Evolutionary conservation across 495 filamentous ascomycete genomes (phyloP), one percentile per base, ranked within the genome.

Genomic region (Aspergillus leporis): DNA sequence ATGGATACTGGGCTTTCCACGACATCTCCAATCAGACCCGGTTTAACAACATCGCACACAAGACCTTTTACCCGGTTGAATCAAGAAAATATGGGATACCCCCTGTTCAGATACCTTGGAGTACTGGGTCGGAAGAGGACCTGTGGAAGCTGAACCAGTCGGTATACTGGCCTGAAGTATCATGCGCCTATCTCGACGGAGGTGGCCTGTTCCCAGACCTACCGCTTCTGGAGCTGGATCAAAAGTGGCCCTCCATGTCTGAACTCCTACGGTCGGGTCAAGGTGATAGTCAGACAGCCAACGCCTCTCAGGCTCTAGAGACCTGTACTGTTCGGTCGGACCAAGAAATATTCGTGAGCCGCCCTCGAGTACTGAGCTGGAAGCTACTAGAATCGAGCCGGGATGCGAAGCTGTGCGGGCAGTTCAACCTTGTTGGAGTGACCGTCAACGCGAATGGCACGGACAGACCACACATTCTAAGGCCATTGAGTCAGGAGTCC

Each of bases 21-120:
- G n/a, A 21, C n/a, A 56, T 10, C 13, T 19, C 22, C 2, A 48
- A 38, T 13, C 22, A 45, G 9, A n/a, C 54, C 14, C 25, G 16
- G 5, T 4, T 13, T 31, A 32, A 19, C 16, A 46, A 49, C 23
- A 28, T 49, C 25, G 25, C 38, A 9, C 19, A 56, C 13, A 18
- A 38, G 23, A 22, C 43, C 47, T 49, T 34, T 18, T 19, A 38
- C 18, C 25, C 32, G 34, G 41, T 46, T 23, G 25, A 38, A 23
- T 56, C 54, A 1, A 49, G 13, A n/a, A 56, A 38, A 21, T 56
- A 56, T 31, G 54, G 40, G 3, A 56, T 56, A 40, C 38, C 54
- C 4, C 54, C 54, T 30, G 55, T 56, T 14, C 5, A 22, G 19
- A 50, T 40, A 23, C 31, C 31, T 7, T 50, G 43, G 55, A 47